Evolutionary conservation across 768 basidiomycete species (phyloP).

Genomic region (Kwoniella newhampshirensis): DNA sequence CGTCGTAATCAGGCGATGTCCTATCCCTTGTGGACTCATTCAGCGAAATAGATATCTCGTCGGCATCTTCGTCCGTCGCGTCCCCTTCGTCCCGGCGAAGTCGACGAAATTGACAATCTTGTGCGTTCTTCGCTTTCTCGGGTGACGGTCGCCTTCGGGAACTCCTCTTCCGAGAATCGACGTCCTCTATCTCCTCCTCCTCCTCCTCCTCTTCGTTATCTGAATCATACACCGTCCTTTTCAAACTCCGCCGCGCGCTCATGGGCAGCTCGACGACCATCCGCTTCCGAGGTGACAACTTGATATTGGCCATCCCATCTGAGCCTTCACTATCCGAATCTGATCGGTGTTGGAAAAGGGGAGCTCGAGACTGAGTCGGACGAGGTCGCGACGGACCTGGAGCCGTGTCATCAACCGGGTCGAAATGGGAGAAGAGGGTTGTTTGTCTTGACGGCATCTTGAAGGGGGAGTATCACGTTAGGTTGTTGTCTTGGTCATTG

Average conservation of each 20-base stretch:
- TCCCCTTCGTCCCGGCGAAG: background rate
- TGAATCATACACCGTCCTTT: constrained; percentile 9
- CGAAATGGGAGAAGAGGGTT: constrained; percentile 23
- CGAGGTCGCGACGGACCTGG: constrained; percentile 5
- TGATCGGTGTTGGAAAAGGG: background rate
- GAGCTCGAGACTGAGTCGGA: background rate
- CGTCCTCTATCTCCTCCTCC: constrained; percentile 13
- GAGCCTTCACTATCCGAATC: constrained; percentile 32
- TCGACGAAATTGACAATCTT: too few relatives aligned
- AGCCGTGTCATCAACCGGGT: background rate
- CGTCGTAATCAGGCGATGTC: too few relatives aligned
- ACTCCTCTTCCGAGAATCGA: background rate
- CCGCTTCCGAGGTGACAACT: constrained; percentile 4
- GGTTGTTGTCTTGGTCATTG: background rate
- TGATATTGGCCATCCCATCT: constrained; percentile 29
- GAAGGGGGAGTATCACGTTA: background rate
- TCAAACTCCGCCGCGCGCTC: constrained; percentile 6
- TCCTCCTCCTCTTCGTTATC: constrained; percentile 14
- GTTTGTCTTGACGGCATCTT: constrained; percentile 27
- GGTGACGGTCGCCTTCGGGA: too few relatives aligned
- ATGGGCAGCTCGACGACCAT: constrained; percentile 3
- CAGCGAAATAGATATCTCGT: background rate
- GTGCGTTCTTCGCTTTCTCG: background rate
- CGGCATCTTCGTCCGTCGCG: background rate
- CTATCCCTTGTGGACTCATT: too few relatives aligned